These are phyloP conservation scores for Entomortierella lignicola DNA, from an alignment of 192 early-diverging fungal species.

Conservation along the genomic window DNA sequence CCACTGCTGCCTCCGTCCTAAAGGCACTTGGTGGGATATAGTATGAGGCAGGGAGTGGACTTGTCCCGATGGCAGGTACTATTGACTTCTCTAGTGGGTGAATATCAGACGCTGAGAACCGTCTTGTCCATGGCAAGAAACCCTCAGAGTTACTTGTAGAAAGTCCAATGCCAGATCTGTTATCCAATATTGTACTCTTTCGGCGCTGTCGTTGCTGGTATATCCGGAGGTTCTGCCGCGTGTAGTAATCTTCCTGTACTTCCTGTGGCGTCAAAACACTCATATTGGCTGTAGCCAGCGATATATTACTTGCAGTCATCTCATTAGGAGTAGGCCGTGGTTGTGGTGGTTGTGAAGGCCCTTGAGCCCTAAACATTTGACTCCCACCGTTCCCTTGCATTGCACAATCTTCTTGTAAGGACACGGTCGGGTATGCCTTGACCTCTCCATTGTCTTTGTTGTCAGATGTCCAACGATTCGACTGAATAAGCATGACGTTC, in stretches of 20 bases:
- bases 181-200: neutral
- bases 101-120: slow-evolving; percentile 1
- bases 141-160: neutral
- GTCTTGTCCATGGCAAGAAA: neutral
- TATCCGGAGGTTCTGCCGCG: slow-evolving; percentile 17
- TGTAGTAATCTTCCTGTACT: slow-evolving; percentile 35
- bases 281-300: slow-evolving; percentile 31
- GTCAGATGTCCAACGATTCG: slow-evolving; percentile 28
- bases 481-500: slow-evolving; percentile 34
- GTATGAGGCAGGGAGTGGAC: slow-evolving; percentile 28
- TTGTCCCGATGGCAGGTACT: slow-evolving; percentile 8
- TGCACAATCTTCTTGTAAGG: neutral
- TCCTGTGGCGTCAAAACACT: slow-evolving; percentile 33
- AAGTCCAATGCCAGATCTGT: neutral
- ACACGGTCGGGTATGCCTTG: neutral
- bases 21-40: slow-evolving; percentile 49
- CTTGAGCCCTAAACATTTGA: slow-evolving; percentile 17
- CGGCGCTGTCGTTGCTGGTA: slow-evolving; percentile 9
- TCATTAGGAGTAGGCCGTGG: slow-evolving; percentile 3
- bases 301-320: slow-evolving; percentile 40
- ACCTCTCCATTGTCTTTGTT: neutral
- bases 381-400: slow-evolving; percentile 10
- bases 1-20: slow-evolving; percentile 32
- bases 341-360: neutral
- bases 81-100: slow-evolving; percentile 12